Evolutionary conservation across 495 filamentous ascomycete species (phyloP).

Genomic region (Neurospora sp.): DNA sequence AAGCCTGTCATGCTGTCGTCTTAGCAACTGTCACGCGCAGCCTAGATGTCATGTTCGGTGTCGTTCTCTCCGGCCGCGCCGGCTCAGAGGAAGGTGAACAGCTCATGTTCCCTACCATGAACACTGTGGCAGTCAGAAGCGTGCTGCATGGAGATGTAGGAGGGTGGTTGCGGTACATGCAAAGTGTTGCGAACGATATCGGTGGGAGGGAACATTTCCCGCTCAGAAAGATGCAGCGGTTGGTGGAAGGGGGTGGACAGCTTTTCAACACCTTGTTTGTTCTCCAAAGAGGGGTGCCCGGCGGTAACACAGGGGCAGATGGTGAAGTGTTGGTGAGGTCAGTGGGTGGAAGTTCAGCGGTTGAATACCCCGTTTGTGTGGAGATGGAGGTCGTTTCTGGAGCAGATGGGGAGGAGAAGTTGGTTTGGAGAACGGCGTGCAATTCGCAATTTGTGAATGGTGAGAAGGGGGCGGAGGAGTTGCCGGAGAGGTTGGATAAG

Average conservation of each 20-base stretch:
- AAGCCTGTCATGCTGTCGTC: constrained; percentile 54
- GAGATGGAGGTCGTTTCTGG: constrained; percentile 52
- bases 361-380: constrained; percentile 71
- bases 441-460: constrained; percentile 40
- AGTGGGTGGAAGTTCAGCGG: constrained; percentile 46
- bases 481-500: not conserved
- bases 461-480: not conserved
- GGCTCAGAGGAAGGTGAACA: constrained; percentile 46
- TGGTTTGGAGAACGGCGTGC: constrained; percentile 63
- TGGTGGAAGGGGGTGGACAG: constrained; percentile 18
- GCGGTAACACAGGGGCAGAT: not conserved
- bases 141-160: constrained; percentile 50
- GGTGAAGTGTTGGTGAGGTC: constrained; percentile 34
- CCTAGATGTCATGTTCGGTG: constrained; percentile 60
- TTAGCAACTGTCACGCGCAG: constrained; percentile 43
- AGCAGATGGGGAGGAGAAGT: constrained; percentile 21
- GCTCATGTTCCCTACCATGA: constrained; percentile 71
- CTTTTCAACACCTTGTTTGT: constrained; percentile 67
- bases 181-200: constrained; percentile 45
- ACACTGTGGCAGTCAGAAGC: constrained; percentile 55
- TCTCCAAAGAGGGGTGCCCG: constrained; percentile 35
- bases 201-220: constrained; percentile 54
- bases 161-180: constrained; percentile 56
- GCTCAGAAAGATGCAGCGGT: constrained; percentile 48
- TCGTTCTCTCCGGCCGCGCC: constrained; percentile 55